A percentile compares a stretch with the other conserved stretches of the same genome.
Evolutionary conservation across 441 rosid species (phyloP).

Genomic region (Flueggea neowawraea): DNA sequence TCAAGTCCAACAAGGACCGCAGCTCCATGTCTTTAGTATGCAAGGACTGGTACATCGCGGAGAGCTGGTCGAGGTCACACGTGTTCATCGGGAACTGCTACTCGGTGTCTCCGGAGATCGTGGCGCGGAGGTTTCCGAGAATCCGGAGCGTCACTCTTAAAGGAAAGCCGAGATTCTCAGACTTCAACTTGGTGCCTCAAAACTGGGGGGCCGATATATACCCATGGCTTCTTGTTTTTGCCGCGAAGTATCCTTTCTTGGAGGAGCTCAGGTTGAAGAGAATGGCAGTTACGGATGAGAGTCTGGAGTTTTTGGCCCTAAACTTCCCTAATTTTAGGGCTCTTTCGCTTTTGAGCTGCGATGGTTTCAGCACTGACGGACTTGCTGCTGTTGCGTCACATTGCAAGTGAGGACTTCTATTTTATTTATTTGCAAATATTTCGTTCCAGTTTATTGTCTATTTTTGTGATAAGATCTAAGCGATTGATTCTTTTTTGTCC

Average conservation of each 20-base stretch:
- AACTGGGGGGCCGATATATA: constrained; percentile 70
- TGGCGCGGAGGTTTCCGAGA: constrained; percentile 48
- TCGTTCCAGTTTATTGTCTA: not conserved
- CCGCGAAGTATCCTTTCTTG: constrained; percentile 42
- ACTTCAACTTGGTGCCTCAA: constrained; percentile 62
- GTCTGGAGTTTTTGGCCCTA: constrained; percentile 52
- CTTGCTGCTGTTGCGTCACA: constrained; percentile 51
- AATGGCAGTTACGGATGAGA: constrained; percentile 60
- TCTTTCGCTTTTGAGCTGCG: constrained; percentile 60
- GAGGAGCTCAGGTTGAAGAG: constrained; percentile 68
- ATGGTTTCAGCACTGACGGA: constrained; percentile 61
- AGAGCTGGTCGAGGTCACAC: constrained; percentile 54
- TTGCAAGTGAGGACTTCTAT: constrained; percentile 43
- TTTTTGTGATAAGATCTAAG: constrained; percentile 13
- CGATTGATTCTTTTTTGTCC: not conserved
- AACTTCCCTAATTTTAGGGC: constrained; percentile 46
- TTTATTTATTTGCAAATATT: not conserved
- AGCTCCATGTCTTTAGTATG: constrained; percentile 61
- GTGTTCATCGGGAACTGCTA: constrained; percentile 72
- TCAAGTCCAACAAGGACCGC: constrained; percentile 50
- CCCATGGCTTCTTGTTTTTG: constrained; percentile 57
- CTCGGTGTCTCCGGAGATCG: constrained; percentile 58
- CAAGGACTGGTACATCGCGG: constrained; percentile 65
- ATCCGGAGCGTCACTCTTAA: constrained; percentile 54
- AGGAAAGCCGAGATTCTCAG: constrained; percentile 68